Base-by-base conservation (phyloP, 768 basidiomycete genomes). In the Lactarius psammicola region DNA sequence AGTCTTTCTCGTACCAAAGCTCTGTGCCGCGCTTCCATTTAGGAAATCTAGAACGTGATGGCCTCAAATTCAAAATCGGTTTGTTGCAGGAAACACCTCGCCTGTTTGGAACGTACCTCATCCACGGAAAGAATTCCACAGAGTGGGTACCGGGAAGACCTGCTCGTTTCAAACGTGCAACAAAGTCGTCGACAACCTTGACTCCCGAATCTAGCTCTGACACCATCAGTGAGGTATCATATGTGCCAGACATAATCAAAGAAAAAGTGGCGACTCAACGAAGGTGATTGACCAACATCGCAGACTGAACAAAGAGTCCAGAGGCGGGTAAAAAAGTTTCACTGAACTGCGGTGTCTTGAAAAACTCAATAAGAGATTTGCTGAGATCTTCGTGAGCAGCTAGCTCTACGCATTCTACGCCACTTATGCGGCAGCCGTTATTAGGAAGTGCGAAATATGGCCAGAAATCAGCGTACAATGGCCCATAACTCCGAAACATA, bases 121-220 rank as follows among this genome's bases (percentile, higher is more conserved):
- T 67, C 56, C 42, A 63, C n/a, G 66, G 56, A 38, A 68, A 42
- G n/a, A 65, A 42, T 38, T 68, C 66, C n/a, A 68, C 64, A 20
- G 65, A 28, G 31, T 58, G 59, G 2, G 51, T 18, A 20, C 66
- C 64, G 42, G 42, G 42, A 58, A 57, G 44, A 4, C 33, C 30
- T 36, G 64, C 36, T n/a, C 33, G 64, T 7, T 8, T 10, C 31
- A 28, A 2, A 28, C 28, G 40, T 42, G 59, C n/a, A 31, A 42
- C 33, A 7, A 59, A 18, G 15, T 65, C 57, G 2, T 46, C 31
- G 20, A 44, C 23, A 10, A 53, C 56, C 28, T 15, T 23, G 42
- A 42, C 4, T 42, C 42, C 42, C 4, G 18, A 8, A 40, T 63
- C 66, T 2, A 64, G n/a, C 33, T 34, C 46, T 8, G 51, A 42